Base-by-base conservation (phyloP, 2,329 filamentous ascomycete species). In the Colletotrichum endophyticum region DNA sequence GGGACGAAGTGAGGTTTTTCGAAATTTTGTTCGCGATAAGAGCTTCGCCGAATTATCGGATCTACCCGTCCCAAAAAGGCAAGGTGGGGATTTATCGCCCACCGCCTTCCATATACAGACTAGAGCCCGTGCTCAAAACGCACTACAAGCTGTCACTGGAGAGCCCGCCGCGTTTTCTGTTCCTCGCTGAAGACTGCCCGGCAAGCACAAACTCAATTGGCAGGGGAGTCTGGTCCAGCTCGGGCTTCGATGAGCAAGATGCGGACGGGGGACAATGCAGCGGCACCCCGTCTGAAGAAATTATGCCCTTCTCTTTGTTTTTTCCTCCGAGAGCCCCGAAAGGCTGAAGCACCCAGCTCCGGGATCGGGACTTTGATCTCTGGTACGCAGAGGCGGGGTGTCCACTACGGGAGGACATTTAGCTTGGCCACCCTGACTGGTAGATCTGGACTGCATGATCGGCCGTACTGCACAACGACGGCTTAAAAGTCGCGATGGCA, bases 11-110 rank as follows among this genome's bases (percentile, higher is more conserved):
- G 62, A 68, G 63, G 73, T 34, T 73, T 64, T 66, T 71, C 66
- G 75, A 77, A 77, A 71, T 77, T 77, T 77, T 77, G 73, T 70
- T 59, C 57, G 71, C 75, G 75, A 77, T 77, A 77, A 77, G 72
- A 77, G 75, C 75, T 77, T 36, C 66, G 74, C 53, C 39, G 72
- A 66, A 70, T 75, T 75, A 75, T 77, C 75, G 75, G 71, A 75
- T 39, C 63, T 69, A 64, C 32, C 39, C 44, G 70, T 73, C 73
- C 73, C 30, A 13, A 69, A 73, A 19, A 7, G 64, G 64, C 12
- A 49, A 68, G 28, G 70, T 34, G 70, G 25, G 0, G 2, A 9
- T 2, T 15, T 1, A 3, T 3, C 1, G 5, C 22, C n/a, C 56
- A 76, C 75, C 75, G 75, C 72, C 66, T 77, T 44, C 75, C 22